phyloP scores from a whole-genome alignment of 148 eudicot species.

The Salicornia ramosissima region DNA sequence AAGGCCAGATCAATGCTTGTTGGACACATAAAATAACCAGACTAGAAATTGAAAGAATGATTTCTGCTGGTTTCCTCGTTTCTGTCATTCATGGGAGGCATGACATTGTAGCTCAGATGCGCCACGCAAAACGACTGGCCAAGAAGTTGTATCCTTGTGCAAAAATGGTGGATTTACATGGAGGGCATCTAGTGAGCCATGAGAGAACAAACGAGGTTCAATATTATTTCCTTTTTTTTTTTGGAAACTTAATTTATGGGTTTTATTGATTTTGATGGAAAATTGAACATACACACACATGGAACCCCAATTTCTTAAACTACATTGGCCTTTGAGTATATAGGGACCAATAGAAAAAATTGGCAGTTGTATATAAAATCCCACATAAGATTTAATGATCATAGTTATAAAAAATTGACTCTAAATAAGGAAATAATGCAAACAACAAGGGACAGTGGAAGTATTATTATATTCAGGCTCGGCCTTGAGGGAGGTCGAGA shows the following conservation, averaged over 20 bases:
- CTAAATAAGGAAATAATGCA: too few relatives aligned
- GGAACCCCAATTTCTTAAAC: too few relatives aligned
- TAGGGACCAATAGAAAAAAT: too few relatives aligned
- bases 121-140: slow-evolving; percentile 74
- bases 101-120: slow-evolving; percentile 82
- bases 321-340: too few relatives aligned
- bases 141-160: slow-evolving; percentile 75
- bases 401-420: too few relatives aligned
- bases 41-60: slow-evolving; percentile 56
- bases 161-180: slow-evolving; percentile 80
- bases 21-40: slow-evolving; percentile 82
- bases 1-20: slow-evolving; percentile 90
- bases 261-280: not conserved
- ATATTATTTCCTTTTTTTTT: not conserved
- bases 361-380: too few relatives aligned
- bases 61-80: slow-evolving; percentile 59
- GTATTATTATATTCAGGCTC: too few relatives aligned
- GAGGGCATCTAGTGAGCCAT: slow-evolving; percentile 95
- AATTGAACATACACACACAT: not conserved
- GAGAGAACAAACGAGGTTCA: slow-evolving; percentile 90
- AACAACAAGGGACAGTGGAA: too few relatives aligned
- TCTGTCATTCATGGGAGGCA: slow-evolving; percentile 98
- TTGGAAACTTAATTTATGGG: not conserved
- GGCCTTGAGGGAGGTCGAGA: too few relatives aligned
- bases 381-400: too few relatives aligned